Percentiles rank a stretch among this genome's conserved stretches.
Evolutionary conservation across 2,329 filamentous ascomycete species (phyloP).

Genomic region (Aplosporella prunicola): DNA sequence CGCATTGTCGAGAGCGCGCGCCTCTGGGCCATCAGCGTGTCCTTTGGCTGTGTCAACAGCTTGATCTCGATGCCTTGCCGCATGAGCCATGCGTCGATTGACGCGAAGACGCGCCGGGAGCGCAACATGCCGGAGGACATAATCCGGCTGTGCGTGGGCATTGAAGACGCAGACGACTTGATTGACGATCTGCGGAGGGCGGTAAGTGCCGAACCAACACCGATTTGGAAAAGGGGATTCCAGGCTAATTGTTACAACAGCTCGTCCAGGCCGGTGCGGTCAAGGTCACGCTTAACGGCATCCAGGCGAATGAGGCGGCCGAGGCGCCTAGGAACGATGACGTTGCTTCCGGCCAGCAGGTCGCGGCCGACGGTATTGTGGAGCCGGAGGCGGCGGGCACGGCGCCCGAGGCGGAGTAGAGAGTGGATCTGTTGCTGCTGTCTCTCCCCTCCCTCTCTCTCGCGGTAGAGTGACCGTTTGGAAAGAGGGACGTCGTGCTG

Average conservation of each 20-base stretch:
- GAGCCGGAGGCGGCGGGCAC: conserved; percentile 11
- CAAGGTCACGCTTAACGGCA: conserved; percentile 71
- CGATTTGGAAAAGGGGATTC: too few relatives aligned
- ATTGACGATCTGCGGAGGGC: conserved; percentile 88
- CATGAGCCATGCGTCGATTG: conserved; percentile 98
- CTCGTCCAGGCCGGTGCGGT: conserved; percentile 93
- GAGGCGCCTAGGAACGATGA: neutral
- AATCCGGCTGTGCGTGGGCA: conserved; percentile 89
- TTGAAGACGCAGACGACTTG: conserved; percentile 84
- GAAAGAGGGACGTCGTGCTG: too few relatives aligned
- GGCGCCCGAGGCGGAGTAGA: neutral
- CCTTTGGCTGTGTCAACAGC: conserved; percentile 96
- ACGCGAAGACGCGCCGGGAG: conserved; percentile 81
- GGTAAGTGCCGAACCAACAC: conserved; percentile 53
- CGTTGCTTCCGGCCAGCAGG: conserved; percentile 6
- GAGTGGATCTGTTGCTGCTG: too few relatives aligned
- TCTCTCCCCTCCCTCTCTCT: too few relatives aligned
- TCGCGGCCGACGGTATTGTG: conserved; percentile 9
- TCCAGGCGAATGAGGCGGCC: conserved; percentile 48
- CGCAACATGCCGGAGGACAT: conserved; percentile 93
- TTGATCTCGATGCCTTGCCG: conserved; percentile 98
- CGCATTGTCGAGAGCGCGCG: conserved; percentile 88
- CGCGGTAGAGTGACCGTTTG: too few relatives aligned
- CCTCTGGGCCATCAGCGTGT: conserved; percentile 91
- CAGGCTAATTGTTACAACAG: conserved; percentile 17